These are phyloP conservation scores for Blastobotrys proliferans DNA, from an alignment of 1,139 yeast species.

Conservation along the genomic window DNA sequence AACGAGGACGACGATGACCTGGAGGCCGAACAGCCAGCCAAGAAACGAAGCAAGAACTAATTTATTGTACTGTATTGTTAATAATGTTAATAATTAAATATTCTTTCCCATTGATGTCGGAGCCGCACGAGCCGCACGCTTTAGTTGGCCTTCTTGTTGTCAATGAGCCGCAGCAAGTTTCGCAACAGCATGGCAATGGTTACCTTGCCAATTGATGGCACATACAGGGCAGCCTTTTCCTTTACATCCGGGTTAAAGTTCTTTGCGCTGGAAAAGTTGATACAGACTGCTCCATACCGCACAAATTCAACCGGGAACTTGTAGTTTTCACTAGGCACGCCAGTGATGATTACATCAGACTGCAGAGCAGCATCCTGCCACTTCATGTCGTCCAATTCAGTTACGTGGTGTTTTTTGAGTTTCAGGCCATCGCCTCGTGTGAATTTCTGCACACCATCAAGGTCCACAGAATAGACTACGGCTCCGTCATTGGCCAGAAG, in stretches of 20 bases:
- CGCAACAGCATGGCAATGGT: constrained; percentile 91
- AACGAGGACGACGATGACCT: constrained; percentile 42
- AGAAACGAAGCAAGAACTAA: neutral
- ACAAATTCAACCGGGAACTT: constrained; percentile 81
- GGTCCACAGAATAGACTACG: constrained; percentile 85
- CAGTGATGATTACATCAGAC: constrained; percentile 92
- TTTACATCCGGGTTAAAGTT: constrained; percentile 80
- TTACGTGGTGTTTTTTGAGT: constrained; percentile 78
- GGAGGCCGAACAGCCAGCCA: constrained; percentile 22
- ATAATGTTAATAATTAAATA: no score
- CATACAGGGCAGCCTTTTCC: constrained; percentile 81
- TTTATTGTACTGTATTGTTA: neutral
- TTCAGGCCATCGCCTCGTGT: constrained; percentile 91
- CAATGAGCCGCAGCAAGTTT: constrained; percentile 74
- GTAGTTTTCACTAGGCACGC: constrained; percentile 80
- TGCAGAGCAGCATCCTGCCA: constrained; percentile 62
- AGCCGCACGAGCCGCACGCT: neutral
- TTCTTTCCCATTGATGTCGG: neutral
- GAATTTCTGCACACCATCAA: constrained; percentile 81
- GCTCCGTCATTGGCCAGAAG: constrained; percentile 96
- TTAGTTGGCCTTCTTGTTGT: constrained; percentile 45
- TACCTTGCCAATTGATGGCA: constrained; percentile 94
- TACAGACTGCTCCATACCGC: constrained; percentile 83
- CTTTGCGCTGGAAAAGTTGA: constrained; percentile 84
- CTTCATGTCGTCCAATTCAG: constrained; percentile 48